Base-by-base conservation (phyloP, 192 early-diverging fungal genomes). In the Irineochytrium annulatum region DNA sequence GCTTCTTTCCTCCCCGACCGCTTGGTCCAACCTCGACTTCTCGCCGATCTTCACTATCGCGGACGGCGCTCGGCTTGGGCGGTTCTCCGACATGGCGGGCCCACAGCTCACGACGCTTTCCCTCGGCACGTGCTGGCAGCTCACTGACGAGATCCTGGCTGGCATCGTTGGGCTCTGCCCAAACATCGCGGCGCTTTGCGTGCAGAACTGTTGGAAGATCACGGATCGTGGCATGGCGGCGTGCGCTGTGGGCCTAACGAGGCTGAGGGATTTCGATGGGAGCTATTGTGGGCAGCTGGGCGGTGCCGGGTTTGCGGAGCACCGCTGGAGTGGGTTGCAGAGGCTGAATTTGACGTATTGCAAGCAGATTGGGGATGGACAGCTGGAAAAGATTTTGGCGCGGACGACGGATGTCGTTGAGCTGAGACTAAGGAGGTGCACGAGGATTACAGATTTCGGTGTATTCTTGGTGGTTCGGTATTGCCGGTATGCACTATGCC, bases 141-240 rank as follows among this genome's bases (percentile, higher is more conserved):
- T 80, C 31, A 24, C 44, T 13, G 77, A 80, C 52, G 66, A 67
- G 24, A 71, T 72, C 24, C 33, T 80, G 13, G 48, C 41, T 17
- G 45, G 53, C 3, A 35, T 81, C 28, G 65, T 60, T 2, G 32
- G 44, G 51, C 16, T 39, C 19, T 80, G 78, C 37, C 77, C 77
- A 16, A 77, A 74, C 59, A 52, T 81, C 31, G 24, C 28, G 39
- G 27, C 13, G 27, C 19, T 81, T n/a, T 62, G 43, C 49, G 13
- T 81, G 13, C 72, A 70, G 3, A 81, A 81, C 46, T 81, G 74
- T 59, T 81, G 79, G 79, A 77, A 74, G 52, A 52, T 81, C 29
- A 81, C 69, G 24, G 79, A 81, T 39, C 66, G 64, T 14, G 79
- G 74, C 1, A 33, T 81, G 19, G 19, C 52, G 3, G 53, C 58